These are phyloP conservation scores for Notholithocarpus densiflorus DNA, from an alignment of 306 rosid genomes.

Conservation along the genomic window DNA sequence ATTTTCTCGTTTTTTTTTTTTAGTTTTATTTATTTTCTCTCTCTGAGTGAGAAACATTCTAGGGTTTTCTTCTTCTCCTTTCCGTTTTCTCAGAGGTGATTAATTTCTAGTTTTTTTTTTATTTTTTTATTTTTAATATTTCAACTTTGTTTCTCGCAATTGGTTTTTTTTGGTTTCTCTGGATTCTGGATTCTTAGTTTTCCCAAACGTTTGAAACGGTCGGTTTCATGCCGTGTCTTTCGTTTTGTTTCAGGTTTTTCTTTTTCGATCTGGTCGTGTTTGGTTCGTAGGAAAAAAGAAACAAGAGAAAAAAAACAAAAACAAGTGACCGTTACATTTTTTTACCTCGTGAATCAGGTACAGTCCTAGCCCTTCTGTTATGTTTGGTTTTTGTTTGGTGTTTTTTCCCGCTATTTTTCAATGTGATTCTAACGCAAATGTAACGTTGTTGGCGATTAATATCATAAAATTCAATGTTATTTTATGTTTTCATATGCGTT, in stretches of 20 bases:
- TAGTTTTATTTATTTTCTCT: background rate
- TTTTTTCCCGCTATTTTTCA: background rate
- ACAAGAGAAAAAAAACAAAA: too few species aligned
- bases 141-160: too few species aligned
- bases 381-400: background rate
- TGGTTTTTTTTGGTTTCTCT: background rate
- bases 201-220: too few species aligned
- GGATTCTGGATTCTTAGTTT: background rate
- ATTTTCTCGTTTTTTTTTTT: background rate
- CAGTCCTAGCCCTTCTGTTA: background rate
- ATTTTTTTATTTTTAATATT: too few species aligned
- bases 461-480: background rate
- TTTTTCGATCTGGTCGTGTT: conserved; percentile 10
- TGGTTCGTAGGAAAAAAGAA: conserved; percentile 3
- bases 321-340: background rate
- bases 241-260: background rate
- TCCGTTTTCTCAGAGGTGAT: conserved; percentile 2
- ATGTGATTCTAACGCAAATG: background rate
- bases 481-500: background rate
- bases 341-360: conserved; percentile 20
- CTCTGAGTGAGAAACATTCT: background rate
- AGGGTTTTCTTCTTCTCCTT: conserved; percentile 16
- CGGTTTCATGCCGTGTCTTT: too few species aligned
- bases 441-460: background rate
- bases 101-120: background rate